Conservation (phyloP, 2,329 filamentous ascomycete genomes). For the Cephalotrichum gorgonifer region DNA sequence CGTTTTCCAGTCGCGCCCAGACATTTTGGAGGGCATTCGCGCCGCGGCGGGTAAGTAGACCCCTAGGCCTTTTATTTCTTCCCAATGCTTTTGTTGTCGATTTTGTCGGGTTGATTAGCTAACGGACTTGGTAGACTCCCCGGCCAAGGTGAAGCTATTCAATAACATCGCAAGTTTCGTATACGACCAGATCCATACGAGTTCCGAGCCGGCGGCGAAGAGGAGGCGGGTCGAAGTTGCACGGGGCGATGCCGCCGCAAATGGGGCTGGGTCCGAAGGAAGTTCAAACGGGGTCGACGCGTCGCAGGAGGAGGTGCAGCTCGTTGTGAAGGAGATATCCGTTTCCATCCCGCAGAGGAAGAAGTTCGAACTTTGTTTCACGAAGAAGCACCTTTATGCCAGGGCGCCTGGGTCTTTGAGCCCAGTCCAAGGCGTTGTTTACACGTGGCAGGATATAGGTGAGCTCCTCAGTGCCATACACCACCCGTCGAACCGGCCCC, state of each 20-base stretch:
- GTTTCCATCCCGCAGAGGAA: conserved; percentile 58
- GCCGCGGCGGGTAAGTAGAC: conserved; percentile 37
- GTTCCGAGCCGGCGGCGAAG: conserved; percentile 38
- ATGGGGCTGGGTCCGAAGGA: not conserved
- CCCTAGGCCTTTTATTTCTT: not conserved
- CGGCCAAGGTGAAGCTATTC: conserved; percentile 39
- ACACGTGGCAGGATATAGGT: conserved; percentile 55
- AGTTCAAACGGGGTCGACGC: conserved; percentile 24
- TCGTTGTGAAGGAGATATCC: conserved; percentile 56
- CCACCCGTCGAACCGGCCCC: too few species aligned
- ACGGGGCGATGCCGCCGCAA: conserved; percentile 11
- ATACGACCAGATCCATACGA: conserved; percentile 28
- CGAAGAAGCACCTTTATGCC: conserved; percentile 47
- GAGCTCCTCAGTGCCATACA: too few species aligned
- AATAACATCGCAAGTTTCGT: conserved; percentile 45
- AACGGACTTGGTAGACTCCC: conserved; percentile 30
- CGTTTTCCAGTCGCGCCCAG: conserved; percentile 45
- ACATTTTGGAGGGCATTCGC: conserved; percentile 44
- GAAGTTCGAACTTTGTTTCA: conserved; percentile 57
- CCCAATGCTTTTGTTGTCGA: too few species aligned
- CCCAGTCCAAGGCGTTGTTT: conserved; percentile 42
- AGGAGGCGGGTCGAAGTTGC: conserved; percentile 39
- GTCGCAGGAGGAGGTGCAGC: conserved; percentile 38
- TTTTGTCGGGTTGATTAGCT: too few species aligned
- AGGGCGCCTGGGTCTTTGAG: conserved; percentile 38